These are phyloP conservation scores for Aspergillus conjunctus DNA, from an alignment of 495 filamentous ascomycete species.

Conservation along the genomic window DNA sequence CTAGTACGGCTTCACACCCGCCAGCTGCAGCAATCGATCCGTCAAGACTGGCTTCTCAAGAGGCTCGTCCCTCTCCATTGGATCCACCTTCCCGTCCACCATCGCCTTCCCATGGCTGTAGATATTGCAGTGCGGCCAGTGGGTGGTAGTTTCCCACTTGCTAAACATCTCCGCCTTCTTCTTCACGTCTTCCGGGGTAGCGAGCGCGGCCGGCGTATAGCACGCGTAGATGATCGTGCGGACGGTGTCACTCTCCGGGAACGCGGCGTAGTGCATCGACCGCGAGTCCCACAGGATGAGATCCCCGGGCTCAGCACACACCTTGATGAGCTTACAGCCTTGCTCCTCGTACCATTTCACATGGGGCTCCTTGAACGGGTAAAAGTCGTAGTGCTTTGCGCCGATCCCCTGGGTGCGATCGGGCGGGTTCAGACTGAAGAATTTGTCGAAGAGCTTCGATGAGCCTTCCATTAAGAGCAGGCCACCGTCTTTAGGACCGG, in stretches of 20 bases:
- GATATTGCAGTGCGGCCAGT: slow-evolving; percentile 46
- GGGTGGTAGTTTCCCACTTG: slow-evolving; percentile 40
- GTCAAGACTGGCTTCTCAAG: slow-evolving; percentile 35
- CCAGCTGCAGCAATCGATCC: slow-evolving; percentile 37
- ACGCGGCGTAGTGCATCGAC: slow-evolving; percentile 36
- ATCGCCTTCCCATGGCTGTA: slow-evolving; percentile 26
- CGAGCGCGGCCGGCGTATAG: slow-evolving; percentile 40
- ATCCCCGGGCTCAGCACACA: slow-evolving; percentile 44
- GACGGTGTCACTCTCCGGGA: slow-evolving; percentile 29
- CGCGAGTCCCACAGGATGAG: slow-evolving; percentile 49
- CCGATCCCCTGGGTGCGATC: slow-evolving; percentile 22
- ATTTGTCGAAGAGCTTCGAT: slow-evolving; percentile 34
- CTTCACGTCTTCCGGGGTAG: slow-evolving; percentile 31
- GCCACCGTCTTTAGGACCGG: slow-evolving; percentile 40
- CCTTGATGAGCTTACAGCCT: slow-evolving; percentile 37
- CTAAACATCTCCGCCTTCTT: slow-evolving; percentile 41
- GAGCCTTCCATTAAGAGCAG: slow-evolving; percentile 37
- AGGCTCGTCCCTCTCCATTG: slow-evolving; percentile 36
- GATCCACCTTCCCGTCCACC: slow-evolving; percentile 36
- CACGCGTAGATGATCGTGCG: slow-evolving; percentile 42
- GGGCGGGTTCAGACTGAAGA: slow-evolving; percentile 25
- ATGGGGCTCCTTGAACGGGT: slow-evolving; percentile 33
- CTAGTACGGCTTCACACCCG: slow-evolving; percentile 38
- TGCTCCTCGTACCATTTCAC: slow-evolving; percentile 37
- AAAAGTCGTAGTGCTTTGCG: slow-evolving; percentile 27